These are phyloP conservation scores for Pleodorina starrii DNA, from an alignment of 139 green algal genomes.

Conservation along the genomic window DNA sequence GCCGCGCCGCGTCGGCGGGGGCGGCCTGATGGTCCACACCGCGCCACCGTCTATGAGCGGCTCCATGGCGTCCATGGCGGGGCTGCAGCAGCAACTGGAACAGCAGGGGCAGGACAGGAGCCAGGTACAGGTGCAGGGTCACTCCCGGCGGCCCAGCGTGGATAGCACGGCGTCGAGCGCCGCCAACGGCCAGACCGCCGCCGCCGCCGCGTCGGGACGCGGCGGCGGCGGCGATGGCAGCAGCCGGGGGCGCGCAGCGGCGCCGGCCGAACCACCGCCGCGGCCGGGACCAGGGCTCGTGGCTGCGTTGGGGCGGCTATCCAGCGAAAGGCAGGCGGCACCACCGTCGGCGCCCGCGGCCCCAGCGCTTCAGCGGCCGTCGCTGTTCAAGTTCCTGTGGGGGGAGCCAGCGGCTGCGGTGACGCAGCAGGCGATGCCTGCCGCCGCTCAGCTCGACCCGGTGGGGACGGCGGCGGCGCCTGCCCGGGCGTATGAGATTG, in stretches of 20 bases:
- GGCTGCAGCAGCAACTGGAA: slow-evolving; percentile 24
- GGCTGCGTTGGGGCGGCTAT: too few species aligned
- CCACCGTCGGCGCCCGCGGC: not conserved
- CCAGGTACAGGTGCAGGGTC: too few species aligned
- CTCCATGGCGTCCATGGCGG: not conserved
- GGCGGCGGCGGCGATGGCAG: not conserved
- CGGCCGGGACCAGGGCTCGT: too few species aligned
- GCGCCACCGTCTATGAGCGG: not conserved
- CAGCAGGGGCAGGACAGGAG: not conserved
- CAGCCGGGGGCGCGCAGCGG: not conserved
- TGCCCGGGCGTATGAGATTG: not conserved
- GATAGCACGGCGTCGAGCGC: not conserved
- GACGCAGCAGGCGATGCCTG: not conserved
- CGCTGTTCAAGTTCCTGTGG: slow-evolving; percentile 18
- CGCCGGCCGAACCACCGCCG: too few species aligned
- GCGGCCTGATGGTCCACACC: not conserved
- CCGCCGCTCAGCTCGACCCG: too few species aligned
- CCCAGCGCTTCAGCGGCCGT: not conserved
- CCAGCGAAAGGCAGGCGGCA: not conserved
- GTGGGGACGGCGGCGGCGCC: not conserved
- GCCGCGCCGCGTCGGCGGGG: too few species aligned
- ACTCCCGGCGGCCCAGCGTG: not conserved
- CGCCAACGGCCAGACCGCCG: too few species aligned
- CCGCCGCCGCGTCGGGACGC: too few species aligned
- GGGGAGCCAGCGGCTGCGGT: not conserved